These are phyloP conservation scores for Talaromyces albobiverticillius DNA, from an alignment of 2,329 filamentous ascomycete species.

Conservation along the genomic window DNA sequence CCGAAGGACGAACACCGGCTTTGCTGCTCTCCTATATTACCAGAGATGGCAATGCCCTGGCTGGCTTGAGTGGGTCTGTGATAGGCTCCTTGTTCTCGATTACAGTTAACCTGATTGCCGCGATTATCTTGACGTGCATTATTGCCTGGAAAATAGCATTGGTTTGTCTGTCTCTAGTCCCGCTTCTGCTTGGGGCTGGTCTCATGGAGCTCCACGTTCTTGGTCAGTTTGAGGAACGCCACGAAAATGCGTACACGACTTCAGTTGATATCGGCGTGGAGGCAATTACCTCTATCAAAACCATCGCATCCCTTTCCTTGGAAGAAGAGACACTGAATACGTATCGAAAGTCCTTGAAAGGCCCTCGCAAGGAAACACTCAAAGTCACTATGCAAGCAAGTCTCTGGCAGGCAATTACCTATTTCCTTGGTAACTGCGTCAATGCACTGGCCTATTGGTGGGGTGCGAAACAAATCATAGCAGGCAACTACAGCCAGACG, in stretches of 20 bases:
- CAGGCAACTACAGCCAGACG: constrained; percentile 64
- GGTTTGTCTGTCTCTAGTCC: constrained; percentile 67
- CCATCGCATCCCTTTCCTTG: constrained; percentile 50
- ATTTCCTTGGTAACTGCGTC: constrained; percentile 59
- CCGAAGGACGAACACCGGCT: constrained; percentile 59
- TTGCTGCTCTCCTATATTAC: constrained; percentile 66
- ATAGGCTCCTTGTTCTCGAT: constrained; percentile 69
- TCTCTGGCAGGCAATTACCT: constrained; percentile 45
- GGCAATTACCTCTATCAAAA: constrained; percentile 52
- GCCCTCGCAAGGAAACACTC: constrained; percentile 49
- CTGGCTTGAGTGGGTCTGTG: constrained; percentile 67
- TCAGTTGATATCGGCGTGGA: constrained; percentile 53
- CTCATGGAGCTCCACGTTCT: constrained; percentile 65
- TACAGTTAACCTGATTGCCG: constrained; percentile 64
- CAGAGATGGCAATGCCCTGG: constrained; percentile 64
- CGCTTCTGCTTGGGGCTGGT: constrained; percentile 65
- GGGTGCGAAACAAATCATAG: constrained; percentile 68
- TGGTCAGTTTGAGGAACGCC: constrained; percentile 56
- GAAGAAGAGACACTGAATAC: constrained; percentile 48
- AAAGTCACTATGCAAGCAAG: constrained; percentile 48
- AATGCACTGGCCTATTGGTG: constrained; percentile 79
- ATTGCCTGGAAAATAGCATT: constrained; percentile 74
- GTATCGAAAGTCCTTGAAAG: constrained; percentile 45
- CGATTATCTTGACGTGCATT: constrained; percentile 66
- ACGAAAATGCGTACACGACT: constrained; percentile 50